These are phyloP conservation scores for Colletotrichum simmondsii DNA, from an alignment of 2,329 filamentous ascomycete species.

Conservation along the genomic window DNA sequence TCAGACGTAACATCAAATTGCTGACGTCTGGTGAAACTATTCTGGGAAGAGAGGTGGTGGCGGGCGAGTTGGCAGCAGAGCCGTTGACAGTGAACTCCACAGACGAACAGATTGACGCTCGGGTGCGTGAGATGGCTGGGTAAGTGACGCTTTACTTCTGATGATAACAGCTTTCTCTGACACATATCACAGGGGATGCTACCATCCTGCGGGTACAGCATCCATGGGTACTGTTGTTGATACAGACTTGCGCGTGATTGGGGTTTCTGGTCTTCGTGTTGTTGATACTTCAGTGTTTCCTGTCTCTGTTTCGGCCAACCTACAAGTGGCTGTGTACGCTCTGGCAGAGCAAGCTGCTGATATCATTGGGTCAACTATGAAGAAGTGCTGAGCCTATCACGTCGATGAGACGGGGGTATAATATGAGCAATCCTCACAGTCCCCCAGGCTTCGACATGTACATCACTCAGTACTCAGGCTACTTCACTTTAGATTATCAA, in stretches of 20 bases:
- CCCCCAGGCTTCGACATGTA: no score
- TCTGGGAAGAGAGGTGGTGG: slow-evolving; percentile 37
- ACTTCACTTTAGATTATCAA: no score
- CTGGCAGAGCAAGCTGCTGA: slow-evolving; percentile 69
- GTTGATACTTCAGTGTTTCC: background rate
- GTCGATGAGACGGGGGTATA: background rate
- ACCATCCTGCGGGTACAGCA: slow-evolving; percentile 44
- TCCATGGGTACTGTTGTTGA: slow-evolving; percentile 45
- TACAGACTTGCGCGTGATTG: slow-evolving; percentile 44
- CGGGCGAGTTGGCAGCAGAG: slow-evolving; percentile 35
- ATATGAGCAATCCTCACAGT: accelerated
- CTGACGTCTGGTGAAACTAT: slow-evolving; percentile 13
- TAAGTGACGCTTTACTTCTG: slow-evolving; percentile 20
- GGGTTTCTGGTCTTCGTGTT: slow-evolving; percentile 44
- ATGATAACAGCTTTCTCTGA: slow-evolving; percentile 36
- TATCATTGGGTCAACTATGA: slow-evolving; percentile 49
- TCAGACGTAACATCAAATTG: slow-evolving; percentile 21
- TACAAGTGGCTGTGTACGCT: slow-evolving; percentile 63
- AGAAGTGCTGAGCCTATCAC: background rate
- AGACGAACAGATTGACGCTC: slow-evolving; percentile 43
- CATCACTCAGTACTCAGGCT: no score
- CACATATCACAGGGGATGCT: slow-evolving; percentile 44
- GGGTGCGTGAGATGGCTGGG: slow-evolving; percentile 33
- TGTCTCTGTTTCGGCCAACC: slow-evolving; percentile 55
- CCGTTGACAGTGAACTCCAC: slow-evolving; percentile 35